Percentiles rank a stretch among this genome's conserved stretches.
Conservation (phyloP, 495 filamentous ascomycete species). For the Aspergillus leporis region DNA sequence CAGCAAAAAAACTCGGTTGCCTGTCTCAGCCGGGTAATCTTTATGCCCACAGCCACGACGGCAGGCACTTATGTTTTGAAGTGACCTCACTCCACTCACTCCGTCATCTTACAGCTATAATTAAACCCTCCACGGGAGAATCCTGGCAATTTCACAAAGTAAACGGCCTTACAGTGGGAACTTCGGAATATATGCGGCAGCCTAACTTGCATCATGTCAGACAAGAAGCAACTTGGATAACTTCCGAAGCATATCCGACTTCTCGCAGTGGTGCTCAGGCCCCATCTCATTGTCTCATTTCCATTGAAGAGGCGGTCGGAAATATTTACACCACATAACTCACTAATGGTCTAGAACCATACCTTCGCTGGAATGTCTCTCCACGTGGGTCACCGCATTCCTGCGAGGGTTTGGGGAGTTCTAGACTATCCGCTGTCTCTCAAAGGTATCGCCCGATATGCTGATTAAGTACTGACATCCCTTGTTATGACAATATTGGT, state of each 20-base stretch:
- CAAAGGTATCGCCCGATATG: too few species aligned
- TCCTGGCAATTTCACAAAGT: not conserved
- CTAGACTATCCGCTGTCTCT: too few species aligned
- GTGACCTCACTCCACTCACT: not conserved
- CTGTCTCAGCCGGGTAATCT: not conserved
- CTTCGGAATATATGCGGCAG: not conserved
- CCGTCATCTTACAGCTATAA: too few species aligned
- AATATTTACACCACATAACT: not conserved
- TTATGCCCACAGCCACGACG: not conserved
- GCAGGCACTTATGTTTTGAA: not conserved
- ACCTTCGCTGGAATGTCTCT: not conserved
- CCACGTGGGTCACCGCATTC: not conserved
- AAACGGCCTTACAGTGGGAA: not conserved
- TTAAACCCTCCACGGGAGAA: not conserved
- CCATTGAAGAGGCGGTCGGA: not conserved
- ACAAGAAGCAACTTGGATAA: not conserved
- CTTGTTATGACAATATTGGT: too few species aligned
- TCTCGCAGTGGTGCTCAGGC: not conserved
- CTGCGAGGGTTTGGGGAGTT: too few species aligned
- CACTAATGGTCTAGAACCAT: not conserved
- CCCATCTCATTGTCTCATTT: not conserved
- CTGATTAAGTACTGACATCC: too few species aligned
- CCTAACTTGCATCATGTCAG: not conserved
- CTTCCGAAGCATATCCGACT: too few species aligned
- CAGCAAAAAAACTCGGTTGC: not conserved